Percentiles rank a stretch among this genome's conserved stretches.
Conservation (phyloP, 2,329 filamentous ascomycete genomes). For the Penicillium digitatum region DNA sequence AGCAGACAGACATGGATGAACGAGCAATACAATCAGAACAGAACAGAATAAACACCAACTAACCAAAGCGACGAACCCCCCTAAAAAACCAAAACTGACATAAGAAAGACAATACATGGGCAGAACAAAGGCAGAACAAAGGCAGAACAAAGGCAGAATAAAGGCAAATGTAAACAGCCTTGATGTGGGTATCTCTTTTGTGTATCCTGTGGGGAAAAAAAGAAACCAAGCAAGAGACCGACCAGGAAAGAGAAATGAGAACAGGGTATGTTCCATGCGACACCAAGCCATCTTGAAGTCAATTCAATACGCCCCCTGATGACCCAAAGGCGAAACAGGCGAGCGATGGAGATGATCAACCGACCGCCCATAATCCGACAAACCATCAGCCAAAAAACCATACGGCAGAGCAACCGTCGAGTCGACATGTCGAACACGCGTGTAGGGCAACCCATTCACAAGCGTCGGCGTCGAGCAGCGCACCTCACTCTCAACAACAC, state of each 20-base stretch:
- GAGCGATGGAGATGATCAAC: conserved; percentile 22
- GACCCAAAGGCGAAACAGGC: conserved; percentile 24
- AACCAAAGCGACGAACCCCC: neutral
- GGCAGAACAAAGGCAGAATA: neutral
- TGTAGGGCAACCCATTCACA: conserved; percentile 42
- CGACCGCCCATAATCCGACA: conserved; percentile 21
- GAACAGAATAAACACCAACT: neutral
- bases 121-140: neutral
- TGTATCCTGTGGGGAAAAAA: conserved; percentile 2
- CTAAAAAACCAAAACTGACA: neutral
- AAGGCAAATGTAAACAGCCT: conserved; percentile 1
- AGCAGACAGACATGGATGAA: neutral
- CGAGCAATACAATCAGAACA: neutral
- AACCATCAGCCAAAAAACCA: conserved; percentile 18
- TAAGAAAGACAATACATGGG: neutral
- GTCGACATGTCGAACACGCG: conserved; percentile 28
- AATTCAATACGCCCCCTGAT: conserved; percentile 19
- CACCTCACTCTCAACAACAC: conserved; percentile 10
- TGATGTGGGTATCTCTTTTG: conserved; percentile 12
- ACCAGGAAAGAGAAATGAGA: neutral
- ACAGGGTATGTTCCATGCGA: neutral
- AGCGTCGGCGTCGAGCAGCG: conserved; percentile 30
- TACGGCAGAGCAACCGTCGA: conserved; percentile 12
- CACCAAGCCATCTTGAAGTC: neutral
- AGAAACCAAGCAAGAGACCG: conserved; percentile 5